Percentiles rank a stretch among this genome's conserved stretches.
These are phyloP conservation scores for Fusarium cicatricum DNA, from an alignment of 2,329 filamentous ascomycete genomes.

Conservation along the genomic window DNA sequence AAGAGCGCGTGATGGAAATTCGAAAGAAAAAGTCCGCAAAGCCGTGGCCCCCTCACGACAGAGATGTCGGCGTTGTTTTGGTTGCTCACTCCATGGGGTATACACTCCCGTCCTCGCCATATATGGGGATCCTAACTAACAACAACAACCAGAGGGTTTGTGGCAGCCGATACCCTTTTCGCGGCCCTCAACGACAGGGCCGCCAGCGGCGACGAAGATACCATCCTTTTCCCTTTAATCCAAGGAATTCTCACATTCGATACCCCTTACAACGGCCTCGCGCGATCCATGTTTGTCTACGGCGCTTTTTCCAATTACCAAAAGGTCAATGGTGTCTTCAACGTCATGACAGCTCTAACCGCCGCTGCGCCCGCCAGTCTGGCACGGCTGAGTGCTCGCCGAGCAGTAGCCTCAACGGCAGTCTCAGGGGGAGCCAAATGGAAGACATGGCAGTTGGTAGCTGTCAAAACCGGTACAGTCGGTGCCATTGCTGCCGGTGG, in stretches of 20 bases:
- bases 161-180: constrained; percentile 83
- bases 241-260: constrained; percentile 85
- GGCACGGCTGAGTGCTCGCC: constrained; percentile 40
- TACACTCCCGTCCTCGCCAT: constrained; percentile 14
- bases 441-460: constrained; percentile 69
- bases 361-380: constrained; percentile 58
- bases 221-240: constrained; percentile 79
- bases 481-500: constrained; percentile 83
- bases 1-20: constrained; percentile 81
- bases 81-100: constrained; percentile 85
- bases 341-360: constrained; percentile 63
- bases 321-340: constrained; percentile 64
- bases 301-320: constrained; percentile 67
- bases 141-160: constrained; percentile 68
- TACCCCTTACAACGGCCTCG: constrained; percentile 79
- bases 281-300: constrained; percentile 67
- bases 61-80: constrained; percentile 80
- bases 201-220: constrained; percentile 40
- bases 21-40: constrained; percentile 73
- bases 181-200: constrained; percentile 72
- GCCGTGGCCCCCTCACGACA: constrained; percentile 80
- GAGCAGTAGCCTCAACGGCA: constrained; percentile 27
- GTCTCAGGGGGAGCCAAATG: constrained; percentile 51
- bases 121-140: constrained; percentile 1
- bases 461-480: constrained; percentile 82